A percentile compares a stretch with the other conserved stretches of the same genome.
These are phyloP conservation scores for Nakaseomyces sp. DNA, from an alignment of 1,139 yeast species.

Conservation along the genomic window DNA sequence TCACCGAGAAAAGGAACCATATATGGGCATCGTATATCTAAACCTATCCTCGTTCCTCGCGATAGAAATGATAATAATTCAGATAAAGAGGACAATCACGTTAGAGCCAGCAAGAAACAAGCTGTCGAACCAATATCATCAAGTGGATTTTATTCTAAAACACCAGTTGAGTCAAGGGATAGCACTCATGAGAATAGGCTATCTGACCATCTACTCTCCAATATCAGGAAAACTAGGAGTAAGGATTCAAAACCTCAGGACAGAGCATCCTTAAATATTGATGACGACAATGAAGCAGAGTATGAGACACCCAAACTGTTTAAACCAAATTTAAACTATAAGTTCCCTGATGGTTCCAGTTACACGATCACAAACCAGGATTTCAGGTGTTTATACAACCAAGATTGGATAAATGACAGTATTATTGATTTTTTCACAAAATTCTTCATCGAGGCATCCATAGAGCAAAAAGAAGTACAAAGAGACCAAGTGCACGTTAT, in stretches of 20 bases:
- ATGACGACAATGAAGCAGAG: background rate
- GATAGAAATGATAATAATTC: background rate
- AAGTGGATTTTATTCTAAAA: background rate
- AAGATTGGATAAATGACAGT: conserved; percentile 70
- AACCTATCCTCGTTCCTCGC: background rate
- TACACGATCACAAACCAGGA: conserved; percentile 52
- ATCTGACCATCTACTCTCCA: conserved; percentile 1
- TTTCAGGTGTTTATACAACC: conserved; percentile 57
- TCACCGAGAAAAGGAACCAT: background rate
- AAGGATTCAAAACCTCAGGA: background rate
- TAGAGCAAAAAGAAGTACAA: conserved; percentile 10
- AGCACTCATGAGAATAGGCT: background rate
- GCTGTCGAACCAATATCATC: background rate
- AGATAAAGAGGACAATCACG: no score
- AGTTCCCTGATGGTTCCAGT: conserved; percentile 40
- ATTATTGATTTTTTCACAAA: conserved; percentile 64
- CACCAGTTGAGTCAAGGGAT: background rate
- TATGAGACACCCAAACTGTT: conserved; percentile 41
- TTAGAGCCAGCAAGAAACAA: no score
- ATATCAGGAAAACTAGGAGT: background rate
- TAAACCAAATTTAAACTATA: conserved; percentile 45
- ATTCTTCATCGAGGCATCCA: conserved; percentile 43
- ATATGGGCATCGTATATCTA: background rate
- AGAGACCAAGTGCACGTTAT: conserved; percentile 48
- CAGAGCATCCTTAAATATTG: background rate